Conservation (phyloP, 768 basidiomycete genomes). For the Leccinum broughii region DNA sequence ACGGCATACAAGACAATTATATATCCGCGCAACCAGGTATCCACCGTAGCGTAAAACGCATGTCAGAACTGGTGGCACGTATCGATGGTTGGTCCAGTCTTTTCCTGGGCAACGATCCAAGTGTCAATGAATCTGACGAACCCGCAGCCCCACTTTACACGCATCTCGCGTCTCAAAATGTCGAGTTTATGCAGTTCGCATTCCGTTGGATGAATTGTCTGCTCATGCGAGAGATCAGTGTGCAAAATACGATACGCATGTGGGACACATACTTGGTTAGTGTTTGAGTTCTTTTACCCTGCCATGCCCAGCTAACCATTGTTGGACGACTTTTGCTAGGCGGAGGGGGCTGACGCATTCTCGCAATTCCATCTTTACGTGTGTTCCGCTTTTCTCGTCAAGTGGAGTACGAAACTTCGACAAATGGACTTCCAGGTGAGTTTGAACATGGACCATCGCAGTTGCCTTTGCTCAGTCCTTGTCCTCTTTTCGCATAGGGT, state of each 20-base stretch:
- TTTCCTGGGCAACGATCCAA: not conserved
- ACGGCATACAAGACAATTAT: conserved; percentile 99
- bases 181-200: conserved; percentile 99
- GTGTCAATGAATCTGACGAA: not conserved
- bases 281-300: conserved; percentile 1
- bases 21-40: conserved; percentile 97
- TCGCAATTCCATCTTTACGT: conserved; percentile 99
- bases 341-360: conserved; percentile 96
- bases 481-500: conserved; percentile 51
- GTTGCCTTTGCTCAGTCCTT: conserved; percentile 1
- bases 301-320: not conserved
- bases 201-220: conserved; percentile 99
- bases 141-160: conserved; percentile 74
- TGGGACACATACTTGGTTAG: conserved; percentile 99
- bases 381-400: conserved; percentile 94
- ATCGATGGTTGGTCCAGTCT: conserved; percentile 70
- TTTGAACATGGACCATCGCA: not conserved
- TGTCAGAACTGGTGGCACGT: conserved; percentile 89
- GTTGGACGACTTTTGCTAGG: conserved; percentile 47
- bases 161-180: conserved; percentile 87
- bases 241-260: conserved; percentile 96
- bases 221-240: conserved; percentile 96
- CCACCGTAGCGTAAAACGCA: conserved; percentile 87
- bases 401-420: conserved; percentile 90
- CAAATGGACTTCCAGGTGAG: conserved; percentile 98